Percentiles rank a stretch among this genome's conserved stretches.
These are phyloP conservation scores for Dissophora ornata DNA, from an alignment of 192 early-diverging fungal species.

Conservation along the genomic window DNA sequence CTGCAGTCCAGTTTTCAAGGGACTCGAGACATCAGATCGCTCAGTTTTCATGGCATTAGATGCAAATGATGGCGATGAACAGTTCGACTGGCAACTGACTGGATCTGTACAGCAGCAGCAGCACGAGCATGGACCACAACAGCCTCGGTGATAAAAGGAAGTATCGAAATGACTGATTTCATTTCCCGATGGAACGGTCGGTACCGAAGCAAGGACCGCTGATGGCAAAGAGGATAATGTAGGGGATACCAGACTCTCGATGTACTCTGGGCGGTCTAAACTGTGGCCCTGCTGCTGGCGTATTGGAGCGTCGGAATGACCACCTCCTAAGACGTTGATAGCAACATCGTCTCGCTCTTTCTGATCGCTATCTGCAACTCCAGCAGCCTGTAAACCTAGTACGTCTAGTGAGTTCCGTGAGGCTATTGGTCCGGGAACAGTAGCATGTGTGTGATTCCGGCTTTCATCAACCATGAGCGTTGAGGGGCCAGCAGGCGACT, in stretches of 20 bases:
- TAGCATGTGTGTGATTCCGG: background rate
- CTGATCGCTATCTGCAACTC: too few relatives aligned
- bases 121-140: too few relatives aligned
- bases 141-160: too few relatives aligned
- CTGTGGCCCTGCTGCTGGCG: background rate
- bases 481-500: background rate
- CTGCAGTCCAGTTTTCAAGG: too few relatives aligned
- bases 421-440: too few relatives aligned
- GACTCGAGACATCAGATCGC: too few relatives aligned
- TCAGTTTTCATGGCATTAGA: too few relatives aligned
- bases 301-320: too few relatives aligned
- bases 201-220: background rate
- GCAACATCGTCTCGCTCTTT: background rate
- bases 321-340: too few relatives aligned
- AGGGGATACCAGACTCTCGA: conserved; percentile 1
- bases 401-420: conserved; percentile 19
- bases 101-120: too few relatives aligned
- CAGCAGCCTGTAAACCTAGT: conserved; percentile 21
- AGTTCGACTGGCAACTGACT: too few relatives aligned
- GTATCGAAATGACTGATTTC: background rate
- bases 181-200: background rate
- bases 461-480: background rate
- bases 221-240: background rate
- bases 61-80: too few relatives aligned
- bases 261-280: background rate